Base-by-base conservation (phyloP, 2,329 filamentous ascomycete genomes). In the Aureobasidium sp. region DNA sequence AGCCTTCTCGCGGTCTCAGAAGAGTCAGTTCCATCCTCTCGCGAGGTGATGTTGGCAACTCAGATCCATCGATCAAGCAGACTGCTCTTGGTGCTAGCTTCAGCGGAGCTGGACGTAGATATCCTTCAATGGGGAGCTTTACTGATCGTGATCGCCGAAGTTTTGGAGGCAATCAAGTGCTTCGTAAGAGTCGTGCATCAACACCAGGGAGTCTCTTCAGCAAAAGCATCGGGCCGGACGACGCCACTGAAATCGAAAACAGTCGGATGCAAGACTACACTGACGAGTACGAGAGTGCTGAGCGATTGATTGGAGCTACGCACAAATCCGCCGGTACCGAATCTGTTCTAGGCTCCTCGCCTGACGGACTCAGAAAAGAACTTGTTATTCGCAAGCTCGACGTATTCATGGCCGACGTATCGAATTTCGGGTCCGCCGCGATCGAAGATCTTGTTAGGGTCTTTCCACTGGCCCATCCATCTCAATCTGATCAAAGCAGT, bases 1-100 rank as follows among this genome's bases (percentile, higher is more conserved):
- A 81, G 50, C 80, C 81, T 21, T 49, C 66, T 30, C 74, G 81
- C 65, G 81, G 84, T 47, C 85, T 83, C n/a, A 85, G 94, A 47
- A 85, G 94, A 55, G 88, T 97, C 30, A 99, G 94, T 76, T 97
- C 93, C 16, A 83, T 96, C 75, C 80, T 97, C 59, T 92, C 92
- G n/a, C 83, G 93, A 68, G 89, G 90, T 36, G 93, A 97, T 71
- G 78, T 97, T 25, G 93, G 90, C 0, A 87, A 42, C 30, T 47
- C 50, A 8, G 64, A 65, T 27, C 61, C 58, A 8, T 50, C 50
- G 3, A 58, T 61, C 25, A 50, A 48, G 21, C 64, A 62, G 10
- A 48, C 49, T 15, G 62, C 72, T 13, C 65, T 74, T 60, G 76
- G 74, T 45, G 81, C 71, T 29, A 78, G 75, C 64, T 77, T 81